Percentiles rank a stretch among this genome's conserved stretches.
phyloP scores from a whole-genome alignment of 129 eudicot genomes.

The Arctium minus region DNA sequence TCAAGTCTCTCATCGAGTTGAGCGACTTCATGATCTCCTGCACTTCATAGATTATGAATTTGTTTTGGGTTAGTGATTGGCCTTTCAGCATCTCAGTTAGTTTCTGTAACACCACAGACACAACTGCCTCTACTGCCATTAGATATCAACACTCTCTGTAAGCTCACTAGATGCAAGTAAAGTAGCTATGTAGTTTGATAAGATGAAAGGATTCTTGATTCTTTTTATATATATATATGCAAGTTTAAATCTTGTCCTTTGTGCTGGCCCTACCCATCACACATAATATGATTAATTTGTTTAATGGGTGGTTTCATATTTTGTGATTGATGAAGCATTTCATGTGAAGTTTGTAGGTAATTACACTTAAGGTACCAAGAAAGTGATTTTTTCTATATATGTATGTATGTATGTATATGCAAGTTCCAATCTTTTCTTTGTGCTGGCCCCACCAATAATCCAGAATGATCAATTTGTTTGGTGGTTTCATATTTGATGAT shows the following conservation, averaged over 20 bases:
- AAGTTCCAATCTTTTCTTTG: too few species aligned
- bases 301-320: too few species aligned
- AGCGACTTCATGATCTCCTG: slow-evolving; percentile 28
- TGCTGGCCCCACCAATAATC: too few species aligned
- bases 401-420: too few species aligned
- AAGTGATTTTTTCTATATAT: too few species aligned
- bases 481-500: too few species aligned
- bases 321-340: too few species aligned
- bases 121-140: slow-evolving; percentile 43
- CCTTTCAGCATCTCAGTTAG: slow-evolving; percentile 33
- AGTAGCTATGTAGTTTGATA: neutral
- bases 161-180: too few species aligned
- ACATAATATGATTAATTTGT: too few species aligned
- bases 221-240: neutral
- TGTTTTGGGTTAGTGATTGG: slow-evolving; percentile 24
- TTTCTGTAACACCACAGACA: slow-evolving; percentile 34
- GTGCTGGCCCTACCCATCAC: neutral
- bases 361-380: too few species aligned
- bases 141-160: neutral
- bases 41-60: slow-evolving; percentile 25
- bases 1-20: slow-evolving; percentile 13
- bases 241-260: neutral
- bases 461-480: too few species aligned
- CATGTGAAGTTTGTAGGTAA: too few species aligned
- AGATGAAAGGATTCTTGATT: neutral